A percentile compares a stretch with the other conserved stretches of the same genome.
Evolutionary conservation across 2,329 filamentous ascomycete genomes (phyloP).

Genomic region (Westerdykella sp.): DNA sequence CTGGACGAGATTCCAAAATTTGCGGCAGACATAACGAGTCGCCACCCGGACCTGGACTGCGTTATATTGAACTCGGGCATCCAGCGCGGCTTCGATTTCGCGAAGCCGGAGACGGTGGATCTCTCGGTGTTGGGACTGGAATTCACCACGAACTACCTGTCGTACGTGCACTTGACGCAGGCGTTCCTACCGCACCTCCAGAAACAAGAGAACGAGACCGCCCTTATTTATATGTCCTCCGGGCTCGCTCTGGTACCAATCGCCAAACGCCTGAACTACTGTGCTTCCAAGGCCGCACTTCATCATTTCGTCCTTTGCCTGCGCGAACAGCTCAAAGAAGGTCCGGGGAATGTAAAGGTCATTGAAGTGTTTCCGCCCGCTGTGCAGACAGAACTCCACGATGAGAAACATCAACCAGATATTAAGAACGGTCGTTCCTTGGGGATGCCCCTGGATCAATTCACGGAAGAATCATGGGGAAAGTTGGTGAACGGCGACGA

Average conservation of each 20-base stretch:
- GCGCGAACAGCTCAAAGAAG: constrained; percentile 46
- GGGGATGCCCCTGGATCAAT: constrained; percentile 51
- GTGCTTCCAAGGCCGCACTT: constrained; percentile 51
- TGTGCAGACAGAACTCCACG: constrained; percentile 53
- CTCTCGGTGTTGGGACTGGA: constrained; percentile 41
- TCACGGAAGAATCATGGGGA: constrained; percentile 46
- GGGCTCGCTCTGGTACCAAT: too few relatives aligned
- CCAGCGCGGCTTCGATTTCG: constrained; percentile 46
- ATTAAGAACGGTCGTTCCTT: constrained; percentile 44
- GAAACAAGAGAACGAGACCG: constrained; percentile 30
- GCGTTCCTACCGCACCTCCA: constrained; percentile 48
- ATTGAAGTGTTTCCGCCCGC: constrained; percentile 52
- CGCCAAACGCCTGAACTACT: constrained; percentile 25
- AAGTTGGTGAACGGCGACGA: constrained; percentile 45
- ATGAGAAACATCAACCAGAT: constrained; percentile 50
- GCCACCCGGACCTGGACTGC: constrained; percentile 48
- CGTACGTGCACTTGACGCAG: constrained; percentile 45
- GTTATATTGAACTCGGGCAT: constrained; percentile 52
- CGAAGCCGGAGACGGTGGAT: constrained; percentile 44
- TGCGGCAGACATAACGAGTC: constrained; percentile 36
- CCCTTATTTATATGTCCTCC: too few relatives aligned
- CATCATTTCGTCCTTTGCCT: constrained; percentile 50
- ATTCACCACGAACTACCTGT: constrained; percentile 48
- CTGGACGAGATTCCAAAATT: constrained; percentile 45
- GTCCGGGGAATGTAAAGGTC: constrained; percentile 46